Evolutionary conservation across 768 basidiomycete genomes (phyloP).

Genomic region (Termitomyces sp.): DNA sequence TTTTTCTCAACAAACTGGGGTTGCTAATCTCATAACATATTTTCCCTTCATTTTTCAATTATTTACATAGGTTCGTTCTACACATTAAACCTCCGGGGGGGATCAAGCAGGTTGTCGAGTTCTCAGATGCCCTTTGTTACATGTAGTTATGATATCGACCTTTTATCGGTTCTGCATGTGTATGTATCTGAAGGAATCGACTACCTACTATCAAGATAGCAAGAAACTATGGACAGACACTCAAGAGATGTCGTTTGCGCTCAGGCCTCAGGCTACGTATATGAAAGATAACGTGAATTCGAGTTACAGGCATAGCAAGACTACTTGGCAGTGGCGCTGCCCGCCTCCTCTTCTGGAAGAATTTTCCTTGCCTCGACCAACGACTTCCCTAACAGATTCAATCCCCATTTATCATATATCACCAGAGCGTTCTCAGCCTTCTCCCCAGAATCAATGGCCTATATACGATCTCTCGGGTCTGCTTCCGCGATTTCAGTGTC

Average conservation of each 20-base stretch:
- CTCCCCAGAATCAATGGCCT: conserved; percentile 55
- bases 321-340: not conserved
- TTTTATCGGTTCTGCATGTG: not conserved
- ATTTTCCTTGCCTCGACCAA: conserved; percentile 32
- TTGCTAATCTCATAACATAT: conserved; percentile 1
- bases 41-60: not conserved
- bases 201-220: not conserved
- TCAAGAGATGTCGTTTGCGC: not conserved
- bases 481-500: conserved; percentile 45
- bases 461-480: conserved; percentile 55
- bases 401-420: conserved; percentile 41
- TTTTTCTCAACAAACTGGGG: not conserved
- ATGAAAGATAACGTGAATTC: too few relatives aligned
- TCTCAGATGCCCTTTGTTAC: not conserved
- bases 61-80: not conserved
- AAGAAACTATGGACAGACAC: not conserved
- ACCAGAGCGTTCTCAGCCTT: conserved; percentile 41
- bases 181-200: not conserved
- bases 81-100: conserved; percentile 10
- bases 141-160: not conserved
- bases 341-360: conserved; percentile 1
- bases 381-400: conserved; percentile 50
- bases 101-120: conserved; percentile 6
- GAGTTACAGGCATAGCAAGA: too few relatives aligned
- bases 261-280: too few relatives aligned